These are phyloP conservation scores for Coccomyxa subellipsoidea DNA, from an alignment of 163 green algal species.

Conservation along the genomic window DNA sequence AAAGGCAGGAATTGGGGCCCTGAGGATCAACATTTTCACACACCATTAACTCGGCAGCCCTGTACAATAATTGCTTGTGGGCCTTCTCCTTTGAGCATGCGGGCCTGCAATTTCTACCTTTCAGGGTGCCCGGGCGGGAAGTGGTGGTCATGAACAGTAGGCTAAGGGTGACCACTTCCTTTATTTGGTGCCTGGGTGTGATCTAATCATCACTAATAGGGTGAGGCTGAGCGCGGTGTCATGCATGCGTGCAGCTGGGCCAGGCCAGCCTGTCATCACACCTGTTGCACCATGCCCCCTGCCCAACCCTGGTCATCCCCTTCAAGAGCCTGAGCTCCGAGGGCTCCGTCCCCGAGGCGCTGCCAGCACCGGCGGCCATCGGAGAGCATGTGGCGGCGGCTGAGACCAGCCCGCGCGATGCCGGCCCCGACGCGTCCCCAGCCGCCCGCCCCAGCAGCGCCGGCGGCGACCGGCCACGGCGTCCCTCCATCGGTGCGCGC, in stretches of 20 bases:
- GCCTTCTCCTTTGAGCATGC: no score
- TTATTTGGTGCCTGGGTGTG: no score
- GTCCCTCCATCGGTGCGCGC: not conserved
- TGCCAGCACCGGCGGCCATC: not conserved
- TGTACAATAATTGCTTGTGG: no score
- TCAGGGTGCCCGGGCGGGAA: no score
- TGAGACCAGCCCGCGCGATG: not conserved
- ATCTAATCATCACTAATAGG: no score
- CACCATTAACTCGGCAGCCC: no score
- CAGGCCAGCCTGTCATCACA: conserved; percentile 11
- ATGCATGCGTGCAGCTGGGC: conserved; percentile 7
- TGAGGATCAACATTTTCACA: no score
- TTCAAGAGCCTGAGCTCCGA: conserved; percentile 10
- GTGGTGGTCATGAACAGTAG: no score
- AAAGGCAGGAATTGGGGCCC: not conserved
- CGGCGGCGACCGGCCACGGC: not conserved
- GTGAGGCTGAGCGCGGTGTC: no score
- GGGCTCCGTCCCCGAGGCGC: not conserved
- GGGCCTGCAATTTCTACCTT: no score
- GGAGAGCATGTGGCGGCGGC: not conserved
- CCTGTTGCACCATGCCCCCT: conserved; percentile 23
- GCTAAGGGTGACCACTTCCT: no score
- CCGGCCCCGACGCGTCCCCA: not conserved
- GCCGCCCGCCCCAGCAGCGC: not conserved
- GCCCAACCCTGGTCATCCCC: conserved; percentile 24